phyloP scores from a whole-genome alignment of 345 rosid genomes.

The Draba incana region DNA sequence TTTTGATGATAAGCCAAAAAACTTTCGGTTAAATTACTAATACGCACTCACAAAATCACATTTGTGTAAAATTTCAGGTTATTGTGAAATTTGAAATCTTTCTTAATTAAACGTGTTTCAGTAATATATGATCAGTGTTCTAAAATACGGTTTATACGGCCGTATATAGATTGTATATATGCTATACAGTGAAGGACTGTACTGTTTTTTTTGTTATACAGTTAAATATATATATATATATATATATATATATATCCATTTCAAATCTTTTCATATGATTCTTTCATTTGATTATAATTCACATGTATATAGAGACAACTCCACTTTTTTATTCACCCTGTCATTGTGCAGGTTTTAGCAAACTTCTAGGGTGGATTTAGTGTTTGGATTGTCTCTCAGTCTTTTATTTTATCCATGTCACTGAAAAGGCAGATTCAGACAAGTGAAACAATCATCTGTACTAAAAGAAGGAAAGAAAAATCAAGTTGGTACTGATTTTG shows the following conservation, averaged over 20 bases:
- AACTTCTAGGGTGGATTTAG: constrained; percentile 52
- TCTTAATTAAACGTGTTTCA: too few species aligned
- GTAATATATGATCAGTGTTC: too few species aligned
- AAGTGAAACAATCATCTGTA: constrained; percentile 24
- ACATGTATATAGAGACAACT: constrained; percentile 41
- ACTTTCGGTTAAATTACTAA: too few species aligned
- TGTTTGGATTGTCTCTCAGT: constrained; percentile 28
- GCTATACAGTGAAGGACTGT: too few species aligned
- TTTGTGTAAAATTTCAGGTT: too few species aligned
- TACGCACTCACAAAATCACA: too few species aligned
- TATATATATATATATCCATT: neutral
- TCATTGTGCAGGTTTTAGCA: constrained; percentile 62
- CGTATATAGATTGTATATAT: too few species aligned
- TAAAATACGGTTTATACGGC: too few species aligned
- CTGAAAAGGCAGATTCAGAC: constrained; percentile 19
- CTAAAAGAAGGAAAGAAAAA: neutral
- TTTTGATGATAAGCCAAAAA: too few species aligned
- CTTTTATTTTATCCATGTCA: neutral
- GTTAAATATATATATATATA: too few species aligned
- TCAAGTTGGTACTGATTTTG: constrained; percentile 15
- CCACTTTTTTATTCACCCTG: constrained; percentile 46
- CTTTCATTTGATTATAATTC: constrained; percentile 35
- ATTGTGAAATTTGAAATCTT: too few species aligned
- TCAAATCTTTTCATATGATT: constrained; percentile 6
- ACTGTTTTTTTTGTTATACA: too few species aligned